These are phyloP conservation scores for Acacia confusa DNA, from an alignment of 306 rosid genomes.

Conservation along the genomic window DNA sequence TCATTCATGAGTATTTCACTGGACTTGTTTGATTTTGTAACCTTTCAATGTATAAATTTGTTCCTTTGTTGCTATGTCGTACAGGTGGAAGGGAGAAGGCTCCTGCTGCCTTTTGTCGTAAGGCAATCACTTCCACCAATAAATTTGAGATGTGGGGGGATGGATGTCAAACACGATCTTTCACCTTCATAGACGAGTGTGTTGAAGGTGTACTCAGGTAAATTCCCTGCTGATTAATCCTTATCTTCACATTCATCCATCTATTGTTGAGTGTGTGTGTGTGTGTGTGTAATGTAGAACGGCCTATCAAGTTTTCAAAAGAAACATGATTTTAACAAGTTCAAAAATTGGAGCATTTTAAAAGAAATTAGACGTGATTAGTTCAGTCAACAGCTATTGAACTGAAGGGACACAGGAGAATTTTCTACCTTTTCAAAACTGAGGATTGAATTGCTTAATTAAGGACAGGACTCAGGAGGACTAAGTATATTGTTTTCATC, in stretches of 20 bases:
- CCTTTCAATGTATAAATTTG: constrained; percentile 23
- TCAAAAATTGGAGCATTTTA: background rate
- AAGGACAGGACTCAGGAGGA: background rate
- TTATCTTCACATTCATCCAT: background rate
- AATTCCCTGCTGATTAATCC: constrained; percentile 24
- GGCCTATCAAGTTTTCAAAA: background rate
- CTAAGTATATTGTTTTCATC: background rate
- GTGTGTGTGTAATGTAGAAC: background rate
- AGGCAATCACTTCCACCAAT: constrained; percentile 70
- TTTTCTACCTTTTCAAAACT: constrained; percentile 1
- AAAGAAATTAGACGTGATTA: constrained; percentile 8
- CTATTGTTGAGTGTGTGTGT: background rate
- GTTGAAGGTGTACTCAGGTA: constrained; percentile 99
- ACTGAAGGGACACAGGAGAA: background rate
- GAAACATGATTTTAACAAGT: background rate
- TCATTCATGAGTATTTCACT: background rate
- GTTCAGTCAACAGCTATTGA: constrained; percentile 7
- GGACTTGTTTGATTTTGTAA: background rate
- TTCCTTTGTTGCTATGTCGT: constrained; percentile 30
- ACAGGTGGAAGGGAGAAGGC: constrained; percentile 99
- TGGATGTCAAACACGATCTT: constrained; percentile 94
- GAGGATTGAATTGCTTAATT: constrained; percentile 2
- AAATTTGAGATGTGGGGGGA: constrained; percentile 99
- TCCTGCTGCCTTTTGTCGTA: constrained; percentile 97
- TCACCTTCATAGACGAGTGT: constrained; percentile 98